Conservation (phyloP, 805 yeast species). For the Nakazawaea siamensis region DNA sequence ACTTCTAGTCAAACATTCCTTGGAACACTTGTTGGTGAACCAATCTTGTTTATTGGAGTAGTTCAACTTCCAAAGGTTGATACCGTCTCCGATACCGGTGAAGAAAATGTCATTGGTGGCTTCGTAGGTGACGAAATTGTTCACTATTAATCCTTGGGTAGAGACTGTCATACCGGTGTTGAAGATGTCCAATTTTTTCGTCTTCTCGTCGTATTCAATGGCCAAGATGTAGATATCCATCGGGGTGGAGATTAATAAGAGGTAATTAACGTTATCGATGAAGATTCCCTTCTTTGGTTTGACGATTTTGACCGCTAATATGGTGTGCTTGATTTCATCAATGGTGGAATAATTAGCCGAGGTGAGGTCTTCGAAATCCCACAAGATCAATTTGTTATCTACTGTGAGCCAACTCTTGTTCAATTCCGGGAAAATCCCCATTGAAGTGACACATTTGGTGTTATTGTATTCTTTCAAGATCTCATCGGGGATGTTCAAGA, state of each 20-base stretch:
- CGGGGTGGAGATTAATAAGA: conserved; percentile 75
- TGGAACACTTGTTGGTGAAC: conserved; percentile 77
- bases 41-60: conserved; percentile 81
- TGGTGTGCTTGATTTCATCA: conserved; percentile 74
- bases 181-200: conserved; percentile 54
- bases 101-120: conserved; percentile 76
- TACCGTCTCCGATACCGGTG: conserved; percentile 70
- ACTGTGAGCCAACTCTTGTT: conserved; percentile 80
- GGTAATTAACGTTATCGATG: conserved; percentile 63
- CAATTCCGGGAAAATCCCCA: conserved; percentile 80
- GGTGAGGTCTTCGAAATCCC: conserved; percentile 56
- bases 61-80: conserved; percentile 78
- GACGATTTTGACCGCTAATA: conserved; percentile 68
- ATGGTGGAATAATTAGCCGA: conserved; percentile 58
- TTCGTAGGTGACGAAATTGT: conserved; percentile 49
- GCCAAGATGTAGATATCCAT: conserved; percentile 72
- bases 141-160: conserved; percentile 68
- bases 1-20: conserved; percentile 73
- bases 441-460: conserved; percentile 57
- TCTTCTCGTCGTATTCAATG: conserved; percentile 39
- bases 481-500: conserved; percentile 71
- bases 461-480: conserved; percentile 65
- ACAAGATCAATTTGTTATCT: conserved; percentile 73
- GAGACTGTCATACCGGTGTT: conserved; percentile 81
- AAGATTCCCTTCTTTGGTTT: conserved; percentile 78